phyloP scores from a whole-genome alignment of 768 basidiomycete genomes.

The Xanthoconium stramineum region DNA sequence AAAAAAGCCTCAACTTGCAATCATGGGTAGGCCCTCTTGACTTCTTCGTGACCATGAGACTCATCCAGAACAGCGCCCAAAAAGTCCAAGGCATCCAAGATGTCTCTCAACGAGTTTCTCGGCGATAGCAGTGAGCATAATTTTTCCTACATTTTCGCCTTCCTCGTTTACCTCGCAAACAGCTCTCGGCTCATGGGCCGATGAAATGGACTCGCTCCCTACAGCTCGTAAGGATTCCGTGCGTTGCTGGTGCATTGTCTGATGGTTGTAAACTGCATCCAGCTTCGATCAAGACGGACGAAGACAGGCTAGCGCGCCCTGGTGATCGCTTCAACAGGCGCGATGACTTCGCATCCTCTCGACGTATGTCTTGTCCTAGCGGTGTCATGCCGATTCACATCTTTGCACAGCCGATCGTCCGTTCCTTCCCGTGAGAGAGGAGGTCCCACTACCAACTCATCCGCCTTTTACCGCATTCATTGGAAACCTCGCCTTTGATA shows the following conservation, averaged over 20 bases:
- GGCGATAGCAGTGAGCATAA: conserved; percentile 69
- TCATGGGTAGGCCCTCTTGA: conserved; percentile 24
- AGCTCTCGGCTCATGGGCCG: conserved; percentile 97
- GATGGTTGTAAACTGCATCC: conserved; percentile 15
- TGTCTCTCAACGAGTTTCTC: conserved; percentile 90
- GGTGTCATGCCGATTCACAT: conserved; percentile 9
- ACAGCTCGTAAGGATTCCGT: conserved; percentile 74
- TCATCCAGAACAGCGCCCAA: conserved; percentile 64
- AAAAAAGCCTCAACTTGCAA: conserved; percentile 15
- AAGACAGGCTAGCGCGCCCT: conserved; percentile 47
- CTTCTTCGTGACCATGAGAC: background rate
- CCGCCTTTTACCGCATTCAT: conserved; percentile 97
- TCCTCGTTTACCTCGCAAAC: conserved; percentile 13
- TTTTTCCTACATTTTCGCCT: conserved; percentile 13
- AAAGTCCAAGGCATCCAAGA: conserved; percentile 82
- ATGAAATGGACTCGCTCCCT: conserved; percentile 94
- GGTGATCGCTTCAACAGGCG: conserved; percentile 55
- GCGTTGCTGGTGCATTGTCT: conserved; percentile 4
- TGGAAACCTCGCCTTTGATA: conserved; percentile 93
- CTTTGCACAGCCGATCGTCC: conserved; percentile 50
- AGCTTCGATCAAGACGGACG: conserved; percentile 72
- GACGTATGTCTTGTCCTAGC: conserved; percentile 46
- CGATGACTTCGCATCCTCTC: conserved; percentile 63
- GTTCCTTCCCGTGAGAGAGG: conserved; percentile 67
- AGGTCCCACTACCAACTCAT: conserved; percentile 90